phyloP scores from a whole-genome alignment of 2,329 filamentous ascomycete species.

The Stemphylium beticola region DNA sequence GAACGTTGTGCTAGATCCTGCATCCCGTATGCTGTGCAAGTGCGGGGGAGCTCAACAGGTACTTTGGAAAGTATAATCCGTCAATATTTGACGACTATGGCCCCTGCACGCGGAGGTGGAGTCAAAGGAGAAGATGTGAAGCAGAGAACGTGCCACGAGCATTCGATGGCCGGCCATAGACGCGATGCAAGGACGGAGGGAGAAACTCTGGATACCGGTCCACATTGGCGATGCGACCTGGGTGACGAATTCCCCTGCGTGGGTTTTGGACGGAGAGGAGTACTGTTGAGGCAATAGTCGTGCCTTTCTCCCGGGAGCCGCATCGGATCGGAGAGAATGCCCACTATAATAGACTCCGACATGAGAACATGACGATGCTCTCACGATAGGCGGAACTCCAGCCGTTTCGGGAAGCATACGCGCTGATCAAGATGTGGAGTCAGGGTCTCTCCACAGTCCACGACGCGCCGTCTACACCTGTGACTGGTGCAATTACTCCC shows the following conservation, averaged over 20 bases:
- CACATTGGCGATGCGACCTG: not conserved
- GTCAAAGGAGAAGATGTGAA: not conserved
- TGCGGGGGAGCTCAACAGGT: slow-evolving; percentile 15
- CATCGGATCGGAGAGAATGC: slow-evolving; percentile 13
- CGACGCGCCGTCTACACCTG: not conserved
- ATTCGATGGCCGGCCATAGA: slow-evolving; percentile 1
- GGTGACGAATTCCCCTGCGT: not conserved
- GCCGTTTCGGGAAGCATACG: not conserved
- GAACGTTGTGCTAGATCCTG: slow-evolving; percentile 24
- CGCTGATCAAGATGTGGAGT: slow-evolving; percentile 9
- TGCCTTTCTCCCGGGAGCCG: slow-evolving; percentile 3
- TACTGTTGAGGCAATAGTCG: not conserved
- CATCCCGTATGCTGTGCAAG: slow-evolving; percentile 14
- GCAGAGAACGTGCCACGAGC: slow-evolving; percentile 5
- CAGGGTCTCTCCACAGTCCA: slow-evolving; percentile 8
- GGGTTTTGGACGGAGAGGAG: not conserved
- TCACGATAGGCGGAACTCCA: not conserved
- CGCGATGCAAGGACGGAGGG: slow-evolving; percentile 3
- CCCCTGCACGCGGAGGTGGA: slow-evolving; percentile 9
- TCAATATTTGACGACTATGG: not conserved
- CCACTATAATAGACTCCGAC: not conserved
- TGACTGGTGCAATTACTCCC: slow-evolving; percentile 15
- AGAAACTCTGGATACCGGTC: not conserved
- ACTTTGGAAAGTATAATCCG: slow-evolving; percentile 11
- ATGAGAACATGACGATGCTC: not conserved